These are phyloP conservation scores for Ziziphus jujuba DNA, from an alignment of 306 rosid species.

Conservation along the genomic window DNA sequence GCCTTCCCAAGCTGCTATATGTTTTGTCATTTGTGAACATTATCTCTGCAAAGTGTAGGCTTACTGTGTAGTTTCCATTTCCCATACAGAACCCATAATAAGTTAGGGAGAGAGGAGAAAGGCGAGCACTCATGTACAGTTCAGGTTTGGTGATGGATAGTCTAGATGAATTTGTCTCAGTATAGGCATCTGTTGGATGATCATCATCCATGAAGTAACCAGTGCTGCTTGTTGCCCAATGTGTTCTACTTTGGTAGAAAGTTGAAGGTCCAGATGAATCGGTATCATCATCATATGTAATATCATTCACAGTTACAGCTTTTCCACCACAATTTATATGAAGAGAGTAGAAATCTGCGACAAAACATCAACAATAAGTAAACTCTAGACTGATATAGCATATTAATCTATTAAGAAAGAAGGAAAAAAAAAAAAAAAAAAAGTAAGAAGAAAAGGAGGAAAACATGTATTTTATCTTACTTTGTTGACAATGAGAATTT, in stretches of 20 bases:
- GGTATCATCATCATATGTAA: constrained; percentile 42
- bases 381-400: not conserved
- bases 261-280: constrained; percentile 30
- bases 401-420: not conserved
- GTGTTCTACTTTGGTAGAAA: constrained; percentile 14
- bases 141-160: constrained; percentile 34
- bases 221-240: constrained; percentile 58
- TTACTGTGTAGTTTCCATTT: constrained; percentile 37
- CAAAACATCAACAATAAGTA: constrained; percentile 8
- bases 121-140: constrained; percentile 57
- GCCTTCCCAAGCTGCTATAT: constrained; percentile 49
- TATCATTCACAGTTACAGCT: constrained; percentile 12
- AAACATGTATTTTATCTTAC: constrained; percentile 32
- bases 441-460: not conserved
- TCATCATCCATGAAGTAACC: constrained; percentile 49
- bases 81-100: constrained; percentile 42
- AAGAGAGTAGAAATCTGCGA: constrained; percentile 44
- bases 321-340: constrained; percentile 67
- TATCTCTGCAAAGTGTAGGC: constrained; percentile 46
- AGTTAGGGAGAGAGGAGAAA: constrained; percentile 62
- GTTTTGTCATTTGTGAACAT: constrained; percentile 21
- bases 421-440: not conserved
- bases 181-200: not conserved
- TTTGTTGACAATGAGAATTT: constrained; percentile 28
- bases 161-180: constrained; percentile 20